phyloP scores from a whole-genome alignment of 345 rosid species.

The Aethionema arabicum region DNA sequence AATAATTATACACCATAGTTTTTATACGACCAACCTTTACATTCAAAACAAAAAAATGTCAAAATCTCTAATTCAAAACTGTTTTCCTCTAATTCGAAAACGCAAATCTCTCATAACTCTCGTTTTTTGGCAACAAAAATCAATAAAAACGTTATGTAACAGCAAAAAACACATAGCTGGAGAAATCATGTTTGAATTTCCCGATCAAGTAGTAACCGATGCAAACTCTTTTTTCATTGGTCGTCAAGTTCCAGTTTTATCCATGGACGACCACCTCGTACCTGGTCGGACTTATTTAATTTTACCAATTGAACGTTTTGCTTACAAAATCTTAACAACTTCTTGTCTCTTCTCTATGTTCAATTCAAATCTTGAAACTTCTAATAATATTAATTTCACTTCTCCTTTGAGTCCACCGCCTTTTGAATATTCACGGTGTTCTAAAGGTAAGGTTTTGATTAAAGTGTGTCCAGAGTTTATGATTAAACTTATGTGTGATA shows the following conservation, averaged over 20 bases:
- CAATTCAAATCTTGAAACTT: conserved; percentile 36
- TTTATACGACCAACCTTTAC: conserved; percentile 29
- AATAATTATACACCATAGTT: not conserved
- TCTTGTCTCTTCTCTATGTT: conserved; percentile 63
- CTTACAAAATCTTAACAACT: conserved; percentile 49
- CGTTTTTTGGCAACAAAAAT: conserved; percentile 57
- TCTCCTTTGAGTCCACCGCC: conserved; percentile 45
- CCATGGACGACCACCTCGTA: conserved; percentile 63
- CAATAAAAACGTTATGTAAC: conserved; percentile 47
- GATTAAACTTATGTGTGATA: conserved; percentile 39
- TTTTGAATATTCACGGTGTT: conserved; percentile 49
- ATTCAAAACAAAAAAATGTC: conserved; percentile 40
- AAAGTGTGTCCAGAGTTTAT: conserved; percentile 61
- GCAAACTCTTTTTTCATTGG: conserved; percentile 94
- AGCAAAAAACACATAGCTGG: conserved; percentile 68
- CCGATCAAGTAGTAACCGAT: conserved; percentile 76
- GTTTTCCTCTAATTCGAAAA: conserved; percentile 25
- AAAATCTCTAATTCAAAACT: conserved; percentile 34
- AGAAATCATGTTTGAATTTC: conserved; percentile 86
- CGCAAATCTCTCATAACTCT: conserved; percentile 43
- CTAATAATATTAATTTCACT: conserved; percentile 36
- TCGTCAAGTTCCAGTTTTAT: conserved; percentile 59
- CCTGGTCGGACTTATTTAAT: conserved; percentile 78
- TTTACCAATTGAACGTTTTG: conserved; percentile 70
- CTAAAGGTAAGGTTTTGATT: conserved; percentile 53